Evolutionary conservation across 1,284 basidiomycete genomes (phyloP).

Genomic region (Hymenochaete sp.): DNA sequence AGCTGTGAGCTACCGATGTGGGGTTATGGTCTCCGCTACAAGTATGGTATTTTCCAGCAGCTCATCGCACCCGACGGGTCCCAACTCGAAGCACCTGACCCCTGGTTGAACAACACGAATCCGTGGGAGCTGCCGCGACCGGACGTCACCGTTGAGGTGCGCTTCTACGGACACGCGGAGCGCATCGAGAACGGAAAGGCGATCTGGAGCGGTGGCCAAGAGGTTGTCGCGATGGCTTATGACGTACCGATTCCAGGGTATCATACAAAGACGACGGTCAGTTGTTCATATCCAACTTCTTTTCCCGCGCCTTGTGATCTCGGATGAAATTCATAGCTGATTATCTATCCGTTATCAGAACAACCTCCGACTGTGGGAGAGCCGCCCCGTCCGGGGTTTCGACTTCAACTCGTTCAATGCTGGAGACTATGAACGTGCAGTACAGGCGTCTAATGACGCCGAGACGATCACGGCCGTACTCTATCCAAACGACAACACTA

Average conservation of each 20-base stretch:
- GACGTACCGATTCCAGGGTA: conserved; percentile 89
- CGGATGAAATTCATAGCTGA: not conserved
- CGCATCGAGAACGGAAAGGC: conserved; percentile 56
- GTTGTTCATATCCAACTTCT: not conserved
- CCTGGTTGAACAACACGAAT: conserved; percentile 84
- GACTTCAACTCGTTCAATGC: conserved; percentile 90
- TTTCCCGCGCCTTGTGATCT: not conserved
- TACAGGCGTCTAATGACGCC: conserved; percentile 79
- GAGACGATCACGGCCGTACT: conserved; percentile 87
- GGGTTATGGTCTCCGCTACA: conserved; percentile 85
- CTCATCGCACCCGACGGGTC: conserved; percentile 77
- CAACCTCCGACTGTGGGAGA: conserved; percentile 74
- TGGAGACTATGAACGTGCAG: conserved; percentile 80
- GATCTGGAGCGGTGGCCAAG: conserved; percentile 82
- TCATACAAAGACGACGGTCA: conserved; percentile 54
- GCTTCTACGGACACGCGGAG: conserved; percentile 81
- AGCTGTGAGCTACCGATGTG: conserved; percentile 78
- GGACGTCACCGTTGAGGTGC: conserved; percentile 73
- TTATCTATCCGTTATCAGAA: conserved; percentile 33
- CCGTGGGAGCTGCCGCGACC: conserved; percentile 84
- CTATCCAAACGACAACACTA: conserved; percentile 78
- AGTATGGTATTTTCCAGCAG: conserved; percentile 94
- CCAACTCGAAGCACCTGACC: conserved; percentile 87
- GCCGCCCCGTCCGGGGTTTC: conserved; percentile 85
- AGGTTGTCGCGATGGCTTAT: conserved; percentile 84